These are phyloP conservation scores for Musa itinerans DNA, from an alignment of 176 grass and related monocot genomes.

Conservation along the genomic window DNA sequence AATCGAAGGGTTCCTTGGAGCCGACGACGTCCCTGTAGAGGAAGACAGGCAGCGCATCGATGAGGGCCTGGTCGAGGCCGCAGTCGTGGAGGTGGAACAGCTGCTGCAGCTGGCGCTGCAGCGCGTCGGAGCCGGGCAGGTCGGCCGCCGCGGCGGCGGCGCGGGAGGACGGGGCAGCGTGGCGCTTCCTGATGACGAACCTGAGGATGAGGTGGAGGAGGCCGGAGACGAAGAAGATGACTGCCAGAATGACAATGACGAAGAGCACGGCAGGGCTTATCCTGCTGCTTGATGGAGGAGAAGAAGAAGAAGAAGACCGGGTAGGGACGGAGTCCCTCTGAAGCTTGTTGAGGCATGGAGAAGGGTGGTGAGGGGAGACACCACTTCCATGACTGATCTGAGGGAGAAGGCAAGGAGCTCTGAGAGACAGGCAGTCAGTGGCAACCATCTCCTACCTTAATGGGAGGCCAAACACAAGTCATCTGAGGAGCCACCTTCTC, in stretches of 20 bases:
- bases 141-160: conserved; percentile 63
- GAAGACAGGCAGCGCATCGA: conserved; percentile 32
- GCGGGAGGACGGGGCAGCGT: conserved; percentile 12
- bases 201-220: conserved; percentile 78
- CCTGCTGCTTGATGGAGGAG: conserved; percentile 16
- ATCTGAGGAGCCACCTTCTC: too few relatives aligned
- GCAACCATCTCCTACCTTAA: too few relatives aligned
- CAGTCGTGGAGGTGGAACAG: too few relatives aligned
- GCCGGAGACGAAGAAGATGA: conserved; percentile 88
- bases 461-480: too few relatives aligned
- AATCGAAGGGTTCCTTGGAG: conserved; percentile 83
- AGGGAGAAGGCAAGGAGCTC: too few relatives aligned
- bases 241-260: conserved; percentile 82
- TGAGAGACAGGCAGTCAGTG: too few relatives aligned
- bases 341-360: too few relatives aligned
- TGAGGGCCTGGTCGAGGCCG: too few relatives aligned
- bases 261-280: conserved; percentile 89
- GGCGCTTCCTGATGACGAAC: conserved; percentile 68
- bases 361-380: too few relatives aligned
- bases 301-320: background rate
- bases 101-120: conserved; percentile 6
- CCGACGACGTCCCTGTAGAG: conserved; percentile 62
- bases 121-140: conserved; percentile 63
- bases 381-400: too few relatives aligned
- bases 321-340: background rate